phyloP scores from a whole-genome alignment of 2,329 filamentous ascomycete genomes.

The Hymenoscyphus salicellus region DNA sequence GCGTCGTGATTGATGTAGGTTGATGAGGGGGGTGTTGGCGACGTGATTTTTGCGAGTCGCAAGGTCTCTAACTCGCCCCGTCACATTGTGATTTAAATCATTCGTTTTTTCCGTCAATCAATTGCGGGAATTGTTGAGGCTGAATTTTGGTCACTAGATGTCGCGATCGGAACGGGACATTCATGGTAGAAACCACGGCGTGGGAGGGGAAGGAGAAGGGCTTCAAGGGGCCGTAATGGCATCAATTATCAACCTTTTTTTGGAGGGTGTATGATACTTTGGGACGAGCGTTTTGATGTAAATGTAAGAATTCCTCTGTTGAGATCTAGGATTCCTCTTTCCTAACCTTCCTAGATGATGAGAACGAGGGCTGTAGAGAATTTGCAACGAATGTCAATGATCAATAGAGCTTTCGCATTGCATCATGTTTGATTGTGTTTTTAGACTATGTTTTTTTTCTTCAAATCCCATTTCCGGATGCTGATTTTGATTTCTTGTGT shows the following conservation, averaged over 20 bases:
- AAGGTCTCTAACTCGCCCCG: too few relatives aligned
- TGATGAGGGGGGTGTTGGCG: background rate
- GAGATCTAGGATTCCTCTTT: background rate
- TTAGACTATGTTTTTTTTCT: too few relatives aligned
- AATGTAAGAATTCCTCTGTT: background rate
- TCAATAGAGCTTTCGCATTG: background rate
- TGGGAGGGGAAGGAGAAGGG: slow-evolving; percentile 47
- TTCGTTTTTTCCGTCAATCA: too few relatives aligned
- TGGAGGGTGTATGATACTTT: background rate
- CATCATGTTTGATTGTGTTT: too few relatives aligned
- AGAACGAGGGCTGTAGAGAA: background rate
- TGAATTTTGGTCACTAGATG: slow-evolving; percentile 45
- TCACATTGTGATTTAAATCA: too few relatives aligned
- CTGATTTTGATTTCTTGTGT: too few relatives aligned
- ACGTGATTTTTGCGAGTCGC: background rate
- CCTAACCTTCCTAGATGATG: background rate
- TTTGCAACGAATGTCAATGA: background rate
- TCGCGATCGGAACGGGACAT: slow-evolving; percentile 53
- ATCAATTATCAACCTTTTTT: background rate
- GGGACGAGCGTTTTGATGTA: background rate
- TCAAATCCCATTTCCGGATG: too few relatives aligned
- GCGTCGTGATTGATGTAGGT: background rate
- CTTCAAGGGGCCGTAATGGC: background rate
- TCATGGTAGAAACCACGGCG: slow-evolving; percentile 61
- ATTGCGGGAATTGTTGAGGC: slow-evolving; percentile 1